Conservation (phyloP, 2,329 filamentous ascomycete species). For the Drechslerella coelobrocha region DNA sequence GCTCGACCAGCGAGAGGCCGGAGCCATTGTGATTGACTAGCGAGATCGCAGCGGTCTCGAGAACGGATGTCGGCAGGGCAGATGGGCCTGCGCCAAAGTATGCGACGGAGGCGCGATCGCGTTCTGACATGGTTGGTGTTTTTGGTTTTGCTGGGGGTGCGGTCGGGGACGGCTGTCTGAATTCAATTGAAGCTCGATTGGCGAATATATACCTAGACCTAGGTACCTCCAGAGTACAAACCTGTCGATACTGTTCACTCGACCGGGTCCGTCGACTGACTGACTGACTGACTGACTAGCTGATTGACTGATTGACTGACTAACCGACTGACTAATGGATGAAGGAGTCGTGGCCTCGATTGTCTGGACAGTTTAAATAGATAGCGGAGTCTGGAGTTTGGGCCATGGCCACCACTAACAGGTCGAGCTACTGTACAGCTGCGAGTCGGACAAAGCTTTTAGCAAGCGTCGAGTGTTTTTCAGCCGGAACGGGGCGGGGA, state of each 20-base stretch:
- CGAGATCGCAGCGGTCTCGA: conserved; percentile 76
- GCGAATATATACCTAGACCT: too few relatives aligned
- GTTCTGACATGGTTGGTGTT: conserved; percentile 69
- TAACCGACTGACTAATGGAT: too few relatives aligned
- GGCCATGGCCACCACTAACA: too few relatives aligned
- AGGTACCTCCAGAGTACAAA: too few relatives aligned
- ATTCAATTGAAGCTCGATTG: conserved; percentile 4
- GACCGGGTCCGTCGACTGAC: too few relatives aligned
- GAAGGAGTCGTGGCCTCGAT: too few relatives aligned
- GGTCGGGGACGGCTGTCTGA: conserved; percentile 3
- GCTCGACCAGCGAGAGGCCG: conserved; percentile 85
- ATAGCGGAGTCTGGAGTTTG: too few relatives aligned
- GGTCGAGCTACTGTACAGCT: too few relatives aligned
- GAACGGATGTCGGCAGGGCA: conserved; percentile 78
- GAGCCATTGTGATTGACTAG: conserved; percentile 81
- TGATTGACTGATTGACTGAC: too few relatives aligned
- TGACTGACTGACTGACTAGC: too few relatives aligned
- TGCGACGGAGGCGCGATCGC: conserved; percentile 74
- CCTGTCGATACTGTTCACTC: neutral
- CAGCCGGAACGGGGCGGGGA: conserved; percentile 24
- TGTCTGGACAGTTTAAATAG: too few relatives aligned
- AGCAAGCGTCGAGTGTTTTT: conserved; percentile 3
- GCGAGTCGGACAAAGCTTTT: neutral
- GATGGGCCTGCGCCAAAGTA: conserved; percentile 94
- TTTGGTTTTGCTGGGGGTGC: neutral